A percentile compares a stretch with the other conserved stretches of the same genome.
These are phyloP conservation scores for Xylaria longipes DNA, from an alignment of 495 filamentous ascomycete genomes.

Conservation along the genomic window DNA sequence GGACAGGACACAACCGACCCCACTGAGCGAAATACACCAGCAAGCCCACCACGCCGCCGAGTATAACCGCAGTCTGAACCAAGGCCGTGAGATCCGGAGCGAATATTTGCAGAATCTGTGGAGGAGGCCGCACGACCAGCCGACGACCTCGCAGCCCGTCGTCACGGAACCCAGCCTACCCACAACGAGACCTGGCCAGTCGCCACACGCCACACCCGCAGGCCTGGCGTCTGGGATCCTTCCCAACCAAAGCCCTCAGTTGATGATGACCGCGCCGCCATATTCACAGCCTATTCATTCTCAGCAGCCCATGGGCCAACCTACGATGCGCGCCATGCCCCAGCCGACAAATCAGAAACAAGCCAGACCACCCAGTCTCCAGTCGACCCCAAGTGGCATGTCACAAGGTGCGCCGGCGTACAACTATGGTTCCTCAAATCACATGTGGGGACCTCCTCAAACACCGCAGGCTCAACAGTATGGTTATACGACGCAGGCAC, in stretches of 20 bases:
- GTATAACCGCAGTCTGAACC: conserved; percentile 81
- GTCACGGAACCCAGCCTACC: conserved; percentile 51
- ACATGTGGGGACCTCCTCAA: conserved; percentile 56
- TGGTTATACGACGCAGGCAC: conserved; percentile 59
- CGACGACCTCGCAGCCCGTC: conserved; percentile 60
- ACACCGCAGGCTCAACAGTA: conserved; percentile 55
- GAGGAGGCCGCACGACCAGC: conserved; percentile 76
- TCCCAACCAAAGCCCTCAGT: conserved; percentile 60
- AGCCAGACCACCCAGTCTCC: conserved; percentile 49
- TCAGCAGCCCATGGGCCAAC: conserved; percentile 55
- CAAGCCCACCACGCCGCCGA: conserved; percentile 89
- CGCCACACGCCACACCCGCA: conserved; percentile 52
- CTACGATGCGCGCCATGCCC: conserved; percentile 59
- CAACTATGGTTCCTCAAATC: conserved; percentile 57
- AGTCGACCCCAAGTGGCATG: conserved; percentile 47
- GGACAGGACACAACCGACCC: conserved; percentile 80
- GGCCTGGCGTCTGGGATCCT: conserved; percentile 50
- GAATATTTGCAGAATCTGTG: conserved; percentile 80
- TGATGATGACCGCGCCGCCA: conserved; percentile 61
- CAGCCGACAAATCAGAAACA: conserved; percentile 58
- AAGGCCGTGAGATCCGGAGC: conserved; percentile 73
- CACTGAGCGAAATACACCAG: conserved; percentile 82
- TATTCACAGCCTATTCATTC: conserved; percentile 61
- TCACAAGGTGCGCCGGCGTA: conserved; percentile 51
- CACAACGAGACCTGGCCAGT: conserved; percentile 56